Evolutionary conservation across 202 grass and related monocot species (phyloP).

Genomic region (Elaeis oleifera): DNA sequence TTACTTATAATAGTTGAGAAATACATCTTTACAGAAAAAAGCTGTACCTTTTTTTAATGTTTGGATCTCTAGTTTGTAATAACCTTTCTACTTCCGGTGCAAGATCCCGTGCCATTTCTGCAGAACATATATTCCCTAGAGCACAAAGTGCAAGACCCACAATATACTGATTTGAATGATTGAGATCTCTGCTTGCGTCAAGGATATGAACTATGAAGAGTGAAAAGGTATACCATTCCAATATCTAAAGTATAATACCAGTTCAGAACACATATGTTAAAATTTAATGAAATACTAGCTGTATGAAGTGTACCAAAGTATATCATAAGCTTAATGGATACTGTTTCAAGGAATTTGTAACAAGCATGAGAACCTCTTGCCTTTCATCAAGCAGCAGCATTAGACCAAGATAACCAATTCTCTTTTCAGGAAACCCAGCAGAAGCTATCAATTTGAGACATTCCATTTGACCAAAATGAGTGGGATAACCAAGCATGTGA

Average conservation of each 20-base stretch:
- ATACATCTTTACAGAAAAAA: constrained; percentile 4
- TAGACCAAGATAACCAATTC: constrained; percentile 97
- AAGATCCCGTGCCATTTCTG: constrained; percentile 98
- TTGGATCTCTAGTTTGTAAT: constrained; percentile 78
- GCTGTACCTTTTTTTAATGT: constrained; percentile 85
- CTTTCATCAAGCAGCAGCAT: constrained; percentile 97
- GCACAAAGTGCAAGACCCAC: constrained; percentile 96
- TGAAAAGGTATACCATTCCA: too few species aligned
- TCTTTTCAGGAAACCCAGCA: constrained; percentile 90
- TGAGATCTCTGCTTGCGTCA: constrained; percentile 91
- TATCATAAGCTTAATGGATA: constrained; percentile 43
- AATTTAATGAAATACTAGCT: too few species aligned
- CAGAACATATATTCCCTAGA: constrained; percentile 96
- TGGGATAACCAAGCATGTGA: constrained; percentile 99
- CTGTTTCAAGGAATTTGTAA: constrained; percentile 99
- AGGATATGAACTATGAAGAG: constrained; percentile 3
- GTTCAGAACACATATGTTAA: too few species aligned
- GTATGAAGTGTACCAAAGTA: too few species aligned
- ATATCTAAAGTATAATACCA: too few species aligned
- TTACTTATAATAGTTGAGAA: neutral
- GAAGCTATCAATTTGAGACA: constrained; percentile 98
- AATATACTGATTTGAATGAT: constrained; percentile 98
- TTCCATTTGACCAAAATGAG: constrained; percentile 99
- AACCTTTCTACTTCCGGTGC: constrained; percentile 94
- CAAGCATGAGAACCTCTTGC: constrained; percentile 99